Conservation (phyloP, 1,139 yeast species). For the Arxiozyma bovina region DNA sequence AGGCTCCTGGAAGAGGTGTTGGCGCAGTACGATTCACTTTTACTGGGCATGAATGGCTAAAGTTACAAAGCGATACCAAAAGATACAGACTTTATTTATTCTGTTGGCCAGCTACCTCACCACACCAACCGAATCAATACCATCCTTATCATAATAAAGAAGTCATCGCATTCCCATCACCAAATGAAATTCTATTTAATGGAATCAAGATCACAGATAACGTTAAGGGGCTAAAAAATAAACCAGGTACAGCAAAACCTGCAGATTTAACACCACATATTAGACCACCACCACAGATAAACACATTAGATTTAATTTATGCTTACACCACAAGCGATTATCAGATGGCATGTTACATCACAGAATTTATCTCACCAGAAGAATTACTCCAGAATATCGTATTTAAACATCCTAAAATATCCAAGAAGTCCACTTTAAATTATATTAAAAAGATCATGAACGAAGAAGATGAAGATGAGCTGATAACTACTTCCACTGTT, state of each 20-base stretch:
- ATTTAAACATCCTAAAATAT: constrained; percentile 35
- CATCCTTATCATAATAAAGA: constrained; percentile 28
- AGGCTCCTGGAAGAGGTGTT: constrained; percentile 34
- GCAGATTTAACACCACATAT: constrained; percentile 45
- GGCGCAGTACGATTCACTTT: constrained; percentile 35
- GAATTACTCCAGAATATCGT: constrained; percentile 28
- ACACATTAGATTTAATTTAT: constrained; percentile 41
- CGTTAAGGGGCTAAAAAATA: constrained; percentile 51
- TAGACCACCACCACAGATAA: constrained; percentile 27
- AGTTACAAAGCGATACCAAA: constrained; percentile 22
- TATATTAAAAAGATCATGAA: constrained; percentile 32
- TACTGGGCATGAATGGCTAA: constrained; percentile 31
- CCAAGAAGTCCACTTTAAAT: constrained; percentile 35
- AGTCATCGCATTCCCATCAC: constrained; percentile 46
- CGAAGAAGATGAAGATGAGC: constrained; percentile 44
- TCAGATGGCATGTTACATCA: constrained; percentile 41
- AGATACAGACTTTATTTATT: constrained; percentile 35
- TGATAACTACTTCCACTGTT: constrained; percentile 43
- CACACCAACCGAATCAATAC: constrained; percentile 5
- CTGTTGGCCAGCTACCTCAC: constrained; percentile 33
- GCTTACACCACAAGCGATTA: constrained; percentile 39
- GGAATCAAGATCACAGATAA: constrained; percentile 39
- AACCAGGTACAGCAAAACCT: constrained; percentile 56
- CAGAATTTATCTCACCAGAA: constrained; percentile 37
- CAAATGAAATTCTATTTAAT: constrained; percentile 48